Evolutionary conservation across 225 moss, liverwort and hornwort genomes (phyloP).

Genomic region (Anthoceros angustus): DNA sequence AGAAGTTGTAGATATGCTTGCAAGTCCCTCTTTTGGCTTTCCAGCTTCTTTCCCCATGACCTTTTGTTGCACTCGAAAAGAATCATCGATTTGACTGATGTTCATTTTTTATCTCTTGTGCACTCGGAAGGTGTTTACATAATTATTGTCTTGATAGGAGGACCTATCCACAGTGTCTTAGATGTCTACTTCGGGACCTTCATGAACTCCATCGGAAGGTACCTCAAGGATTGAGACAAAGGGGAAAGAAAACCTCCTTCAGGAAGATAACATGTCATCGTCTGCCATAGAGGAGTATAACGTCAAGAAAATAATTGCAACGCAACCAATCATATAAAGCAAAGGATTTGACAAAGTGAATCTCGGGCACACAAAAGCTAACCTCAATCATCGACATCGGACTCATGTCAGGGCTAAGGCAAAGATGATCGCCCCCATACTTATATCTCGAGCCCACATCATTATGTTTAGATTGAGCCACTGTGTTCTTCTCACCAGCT

Average conservation of each 20-base stretch:
- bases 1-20: no score
- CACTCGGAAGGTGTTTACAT: not conserved
- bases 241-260: not conserved
- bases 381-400: conserved; percentile 67
- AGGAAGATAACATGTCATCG: not conserved
- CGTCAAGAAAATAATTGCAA: not conserved
- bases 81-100: not conserved
- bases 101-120: not conserved
- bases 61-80: not conserved
- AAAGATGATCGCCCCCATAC: conserved; percentile 42
- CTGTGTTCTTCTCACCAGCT: not conserved
- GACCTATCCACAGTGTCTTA: not conserved
- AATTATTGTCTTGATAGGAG: not conserved
- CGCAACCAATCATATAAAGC: not conserved
- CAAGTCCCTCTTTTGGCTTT: no score
- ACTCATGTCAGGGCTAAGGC: conserved; percentile 47
- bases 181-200: not conserved
- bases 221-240: not conserved
- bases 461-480: conserved; percentile 14
- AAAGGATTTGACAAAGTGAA: not conserved
- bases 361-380: conserved; percentile 11
- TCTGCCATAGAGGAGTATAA: not conserved
- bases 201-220: not conserved
- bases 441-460: conserved; percentile 48
- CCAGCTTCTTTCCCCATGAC: no score